Base-by-base conservation (phyloP, 2,329 filamentous ascomycete species). In the Stagonosporopsis chrysanthemi region DNA sequence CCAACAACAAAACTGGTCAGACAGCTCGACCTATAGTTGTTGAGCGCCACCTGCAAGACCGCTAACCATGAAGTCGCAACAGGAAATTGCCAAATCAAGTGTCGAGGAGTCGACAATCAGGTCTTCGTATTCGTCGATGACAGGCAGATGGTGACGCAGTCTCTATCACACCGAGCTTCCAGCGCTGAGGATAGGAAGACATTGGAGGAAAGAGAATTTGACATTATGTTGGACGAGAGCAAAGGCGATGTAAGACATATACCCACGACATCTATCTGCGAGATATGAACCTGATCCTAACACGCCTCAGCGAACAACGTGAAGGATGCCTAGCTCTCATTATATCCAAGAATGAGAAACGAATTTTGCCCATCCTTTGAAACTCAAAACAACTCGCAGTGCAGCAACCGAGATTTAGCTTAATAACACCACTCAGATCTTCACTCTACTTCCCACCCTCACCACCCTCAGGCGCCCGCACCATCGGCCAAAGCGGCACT, bases 231-330 rank as follows among this genome's bases (percentile, higher is more conserved):
- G 39, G 14, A 41, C 31, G 15, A 28, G 42, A 38, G 35, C 9
- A 39, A 15, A 23, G 11, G 14, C 41, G 17, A 51, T 41, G 52
- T 56, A 45, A 51, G 52, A 56, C 45, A 56, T 49, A 55, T 56
- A 51, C 52, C 53, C 53, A 42, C 36, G 31, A 38, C 36, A 36
- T 12, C 24, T 15, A 44, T 28, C 31, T n/a, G 7, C n/a, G n/a
- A n/a, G 14, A 33, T 7, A 33, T 15, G 31, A 33, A 33, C 14
- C 12, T 33, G 31, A 33, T n/a, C 31, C 29, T 31, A 33, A 33
- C 12, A 14, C 31, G 15, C 12, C 31, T 33, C 14, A 33, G 31
- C n/a, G 31, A 33, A 15, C 31, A n/a, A n/a, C 14, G 31, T 33
- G 31, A 33, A 33, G 31, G n/a, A 33, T 33, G 31, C 15, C 14